Percentiles rank a stretch among this genome's conserved stretches.
Evolutionary conservation across 2,329 filamentous ascomycete genomes (phyloP).

Genomic region (Verruconis gallopava): DNA sequence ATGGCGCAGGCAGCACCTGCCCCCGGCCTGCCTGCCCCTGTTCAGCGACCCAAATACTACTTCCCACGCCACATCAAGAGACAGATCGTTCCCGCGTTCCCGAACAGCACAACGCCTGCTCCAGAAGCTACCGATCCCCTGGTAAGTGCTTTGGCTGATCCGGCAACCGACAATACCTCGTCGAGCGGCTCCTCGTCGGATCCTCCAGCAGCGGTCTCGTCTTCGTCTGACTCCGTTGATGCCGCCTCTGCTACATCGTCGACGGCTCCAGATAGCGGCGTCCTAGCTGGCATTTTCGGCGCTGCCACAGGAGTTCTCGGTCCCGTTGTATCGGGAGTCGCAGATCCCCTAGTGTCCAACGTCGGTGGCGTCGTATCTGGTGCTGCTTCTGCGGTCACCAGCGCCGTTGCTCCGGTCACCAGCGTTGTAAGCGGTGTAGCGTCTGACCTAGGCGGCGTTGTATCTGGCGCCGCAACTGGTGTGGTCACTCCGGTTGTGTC

Average conservation of each 20-base stretch:
- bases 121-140: constrained; percentile 9
- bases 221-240: not conserved
- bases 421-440: not conserved
- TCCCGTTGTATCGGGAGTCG: constrained; percentile 13
- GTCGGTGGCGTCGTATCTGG: not conserved
- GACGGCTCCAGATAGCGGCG: constrained; percentile 9
- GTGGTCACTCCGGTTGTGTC: not conserved
- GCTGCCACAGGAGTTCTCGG: constrained; percentile 15
- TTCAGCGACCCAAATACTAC: constrained; percentile 30
- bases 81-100: constrained; percentile 26
- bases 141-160: not conserved
- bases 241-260: not conserved
- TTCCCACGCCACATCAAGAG: constrained; percentile 35
- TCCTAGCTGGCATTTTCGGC: constrained; percentile 6
- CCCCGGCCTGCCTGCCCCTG: constrained; percentile 19
- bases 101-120: constrained; percentile 20
- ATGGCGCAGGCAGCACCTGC: constrained; percentile 37
- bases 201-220: not conserved
- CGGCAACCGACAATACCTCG: not conserved
- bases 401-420: not conserved
- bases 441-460: not conserved
- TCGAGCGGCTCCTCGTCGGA: not conserved
- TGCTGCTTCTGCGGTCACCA: not conserved
- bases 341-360: constrained; percentile 3
- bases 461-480: not conserved